Evolutionary conservation across 2,329 filamentous ascomycete species (phyloP), one percentile per base, ranked within the genome.

Genomic region (Trichoderma sp.): DNA sequence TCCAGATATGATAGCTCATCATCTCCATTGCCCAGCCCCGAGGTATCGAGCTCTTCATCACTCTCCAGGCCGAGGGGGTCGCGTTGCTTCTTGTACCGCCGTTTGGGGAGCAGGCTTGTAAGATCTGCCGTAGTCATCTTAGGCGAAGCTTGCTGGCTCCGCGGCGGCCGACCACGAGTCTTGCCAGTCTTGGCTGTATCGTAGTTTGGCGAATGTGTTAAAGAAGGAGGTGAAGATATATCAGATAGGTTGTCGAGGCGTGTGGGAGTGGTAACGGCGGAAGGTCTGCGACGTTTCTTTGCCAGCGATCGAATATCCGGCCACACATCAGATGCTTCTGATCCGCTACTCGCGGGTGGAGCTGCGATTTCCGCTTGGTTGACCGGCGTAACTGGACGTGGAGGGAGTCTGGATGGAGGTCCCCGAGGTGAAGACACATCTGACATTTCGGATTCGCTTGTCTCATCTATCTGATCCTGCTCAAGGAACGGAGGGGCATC

Each of bases 121-220:
- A 89, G 79, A 13, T 86, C 85, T 0, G 86, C 86, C 1, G 87
- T 88, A 0, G 85, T 87, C 5, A 87, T 70, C 67, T 84, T 83
- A 4, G 81, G 77, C 5, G 79, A 80, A 8, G 75, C 76, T 56
- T 81, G 81, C 58, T 76, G 76, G 40, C 78, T 74, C 71, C 19
- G 19, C 5, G 61, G 73, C 71, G 68, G 73, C 57, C 29, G 77
- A 73, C 35, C 70, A 19, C 80, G 78, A 0, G 77, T 76, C 71
- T 81, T 72, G 59, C 71, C 72, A 24, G 73, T 72, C 58, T 72
- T 76, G 14, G 71, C 68, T 19, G 73, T 72, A 1, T 78, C 77
- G 70, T 82, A 84, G 73, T 90, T 90, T 37, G 89, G 89, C 0
- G 89, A 91, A 74, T 91, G 88, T 4, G 88, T 91, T 4, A 91